Base-by-base conservation (phyloP, 441 rosid genomes). In the Theobroma grandiflorum region DNA sequence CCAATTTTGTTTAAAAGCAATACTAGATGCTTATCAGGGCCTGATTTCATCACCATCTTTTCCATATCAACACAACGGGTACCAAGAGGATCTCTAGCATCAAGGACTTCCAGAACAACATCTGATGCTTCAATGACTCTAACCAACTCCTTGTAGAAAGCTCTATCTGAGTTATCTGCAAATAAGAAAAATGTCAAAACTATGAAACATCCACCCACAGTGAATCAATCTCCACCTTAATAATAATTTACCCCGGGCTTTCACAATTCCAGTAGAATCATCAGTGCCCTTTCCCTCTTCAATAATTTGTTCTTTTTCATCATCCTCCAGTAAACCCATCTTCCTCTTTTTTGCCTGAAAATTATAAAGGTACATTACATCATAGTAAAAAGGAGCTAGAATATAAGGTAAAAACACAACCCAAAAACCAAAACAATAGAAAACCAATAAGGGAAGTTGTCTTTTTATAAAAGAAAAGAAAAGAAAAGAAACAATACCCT, bases 1-100 rank as follows among this genome's bases (percentile, higher is more conserved):
- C 98, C 99, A 70, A 97, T 97, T 88, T 97, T 97, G 79, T 97
- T 97, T 65, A 95, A 84, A 75, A 97, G 91, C 82, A 97, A 86
- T 66, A 97, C 99, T 2, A 97, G 89, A 72, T 85, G 93, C 85
- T 97, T 95, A 63, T 89, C 91, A 47, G 93, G 91, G 81, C 98
- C 96, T 0, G 95, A 85, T 84, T 85, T 95, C 90, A 87, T 85
- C 87, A 97, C 99, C 97, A 97, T 89, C 79, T 88, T 94, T 87
- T 97, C 99, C 98, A 97, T 94, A 74, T 94, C 99, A 61, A 88
- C 83, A 82, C 99, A 95, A 16, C 99, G 97, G 20, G 95, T 93
- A 66, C 99, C 97, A 42, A 94, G 87, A 33, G 99, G 98, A 86
- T 97, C 99, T 57, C 98, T 89, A 0, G 98, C 97, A 86, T 97